Evolutionary conservation across 352 stramenopile genomes (phyloP).

Genomic region (Blastocystis hominis): DNA sequence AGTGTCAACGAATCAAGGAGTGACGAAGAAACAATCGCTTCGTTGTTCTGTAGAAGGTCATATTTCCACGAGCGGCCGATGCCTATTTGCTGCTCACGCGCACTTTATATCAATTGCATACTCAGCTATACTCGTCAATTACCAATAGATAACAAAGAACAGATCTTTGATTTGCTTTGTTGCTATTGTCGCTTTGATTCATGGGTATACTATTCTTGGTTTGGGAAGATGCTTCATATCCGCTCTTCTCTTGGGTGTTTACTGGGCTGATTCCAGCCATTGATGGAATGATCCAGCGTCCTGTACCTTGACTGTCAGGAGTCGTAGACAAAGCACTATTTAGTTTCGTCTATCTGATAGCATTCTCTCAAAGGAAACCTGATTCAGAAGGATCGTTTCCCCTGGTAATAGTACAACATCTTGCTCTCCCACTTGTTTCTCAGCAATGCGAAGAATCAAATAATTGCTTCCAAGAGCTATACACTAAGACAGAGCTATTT

Average conservation of each 20-base stretch:
- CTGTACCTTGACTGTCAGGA: neutral
- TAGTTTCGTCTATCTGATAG: neutral
- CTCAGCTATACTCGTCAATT: neutral
- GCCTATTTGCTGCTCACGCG: neutral
- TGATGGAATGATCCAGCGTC: constrained; percentile 39
- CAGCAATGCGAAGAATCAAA: constrained; percentile 47
- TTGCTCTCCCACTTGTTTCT: constrained; percentile 53
- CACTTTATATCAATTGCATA: neutral
- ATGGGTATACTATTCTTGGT: neutral
- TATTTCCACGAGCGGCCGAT: constrained; percentile 22
- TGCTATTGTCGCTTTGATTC: neutral
- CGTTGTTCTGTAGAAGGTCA: neutral
- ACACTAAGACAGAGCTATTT: neutral
- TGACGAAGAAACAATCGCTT: constrained; percentile 25
- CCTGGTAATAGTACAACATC: constrained; percentile 11
- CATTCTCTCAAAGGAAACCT: neutral
- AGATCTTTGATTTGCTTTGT: neutral
- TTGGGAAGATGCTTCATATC: neutral
- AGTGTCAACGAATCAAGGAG: neutral
- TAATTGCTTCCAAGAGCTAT: constrained; percentile 47
- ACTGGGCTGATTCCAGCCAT: neutral
- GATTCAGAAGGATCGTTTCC: neutral
- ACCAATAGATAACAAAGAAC: constrained; percentile 12
- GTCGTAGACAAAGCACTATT: neutral
- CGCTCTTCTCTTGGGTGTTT: neutral